Conservation (phyloP, 2,329 filamentous ascomycete genomes). For the Alternaria incomplexa region DNA sequence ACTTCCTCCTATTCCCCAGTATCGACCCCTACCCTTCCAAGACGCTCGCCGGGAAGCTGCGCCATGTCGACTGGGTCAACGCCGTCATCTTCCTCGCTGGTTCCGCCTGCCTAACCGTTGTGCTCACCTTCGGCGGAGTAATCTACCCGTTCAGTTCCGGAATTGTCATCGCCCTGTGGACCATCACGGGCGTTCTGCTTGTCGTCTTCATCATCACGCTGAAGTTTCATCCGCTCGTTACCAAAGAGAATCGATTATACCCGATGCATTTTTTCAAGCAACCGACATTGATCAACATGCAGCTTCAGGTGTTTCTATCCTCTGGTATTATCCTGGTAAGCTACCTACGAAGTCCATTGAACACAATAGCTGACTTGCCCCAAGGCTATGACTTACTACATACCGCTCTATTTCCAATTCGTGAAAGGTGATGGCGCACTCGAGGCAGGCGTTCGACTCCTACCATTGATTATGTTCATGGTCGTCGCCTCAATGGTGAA, state of each 20-base stretch:
- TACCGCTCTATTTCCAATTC: constrained; percentile 40
- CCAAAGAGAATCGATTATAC: constrained; percentile 53
- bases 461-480: constrained; percentile 32
- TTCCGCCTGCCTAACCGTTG: constrained; percentile 7
- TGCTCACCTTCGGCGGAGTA: neutral
- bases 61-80: constrained; percentile 56
- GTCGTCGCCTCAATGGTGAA: constrained; percentile 23
- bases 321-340: constrained; percentile 19
- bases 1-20: neutral
- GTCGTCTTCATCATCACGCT: constrained; percentile 57
- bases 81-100: constrained; percentile 27
- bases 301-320: constrained; percentile 11
- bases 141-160: neutral
- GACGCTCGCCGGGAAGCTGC: constrained; percentile 29
- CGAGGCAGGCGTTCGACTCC: constrained; percentile 28
- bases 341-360: too few species aligned
- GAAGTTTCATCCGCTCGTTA: constrained; percentile 52
- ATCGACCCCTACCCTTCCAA: neutral
- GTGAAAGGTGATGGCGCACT: constrained; percentile 21
- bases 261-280: constrained; percentile 55
- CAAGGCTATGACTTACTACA: constrained; percentile 24
- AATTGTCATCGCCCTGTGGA: constrained; percentile 47
- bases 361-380: too few species aligned
- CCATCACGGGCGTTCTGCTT: constrained; percentile 53
- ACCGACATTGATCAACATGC: constrained; percentile 4